phyloP scores from a whole-genome alignment of 2,329 filamentous ascomycete species.

The Thermochaetoides dissita region DNA sequence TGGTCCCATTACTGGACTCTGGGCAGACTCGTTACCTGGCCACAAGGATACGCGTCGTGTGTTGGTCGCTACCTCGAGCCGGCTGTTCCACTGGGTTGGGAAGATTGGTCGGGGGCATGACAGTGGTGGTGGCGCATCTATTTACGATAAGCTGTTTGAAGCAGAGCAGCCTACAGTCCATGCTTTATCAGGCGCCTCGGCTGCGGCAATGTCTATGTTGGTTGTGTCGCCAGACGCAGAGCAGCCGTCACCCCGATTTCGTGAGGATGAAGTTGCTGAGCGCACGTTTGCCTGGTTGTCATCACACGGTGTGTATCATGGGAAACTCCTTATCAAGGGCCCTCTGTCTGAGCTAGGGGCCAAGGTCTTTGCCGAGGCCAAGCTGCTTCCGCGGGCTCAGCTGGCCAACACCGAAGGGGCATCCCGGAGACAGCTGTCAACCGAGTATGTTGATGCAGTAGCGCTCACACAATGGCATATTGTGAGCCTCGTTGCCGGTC shows the following conservation, averaged over 20 bases:
- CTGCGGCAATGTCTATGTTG: slow-evolving; percentile 49
- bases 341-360: slow-evolving; percentile 51
- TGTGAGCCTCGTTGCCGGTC: slow-evolving; percentile 65
- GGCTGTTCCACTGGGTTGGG: slow-evolving; percentile 69
- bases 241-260: slow-evolving; percentile 29
- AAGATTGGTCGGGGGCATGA: slow-evolving; percentile 63
- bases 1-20: slow-evolving; percentile 71
- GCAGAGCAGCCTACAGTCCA: slow-evolving; percentile 66
- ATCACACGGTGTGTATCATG: slow-evolving; percentile 74
- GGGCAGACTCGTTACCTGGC: slow-evolving; percentile 55
- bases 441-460: slow-evolving; percentile 66
- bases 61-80: slow-evolving; percentile 63
- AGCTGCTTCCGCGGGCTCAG: slow-evolving; percentile 59
- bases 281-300: slow-evolving; percentile 83
- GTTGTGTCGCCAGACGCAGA: slow-evolving; percentile 63
- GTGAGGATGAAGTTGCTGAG: slow-evolving; percentile 47
- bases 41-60: slow-evolving; percentile 55
- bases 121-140: slow-evolving; percentile 52
- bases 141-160: slow-evolving; percentile 82
- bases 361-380: slow-evolving; percentile 66
- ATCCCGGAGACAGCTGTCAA: slow-evolving; percentile 47
- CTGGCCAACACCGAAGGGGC: slow-evolving; percentile 55
- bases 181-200: slow-evolving; percentile 50
- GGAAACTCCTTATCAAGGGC: slow-evolving; percentile 54
- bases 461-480: slow-evolving; percentile 90